Conservation (phyloP, 805 yeast species). For the Starmera quercuum region DNA sequence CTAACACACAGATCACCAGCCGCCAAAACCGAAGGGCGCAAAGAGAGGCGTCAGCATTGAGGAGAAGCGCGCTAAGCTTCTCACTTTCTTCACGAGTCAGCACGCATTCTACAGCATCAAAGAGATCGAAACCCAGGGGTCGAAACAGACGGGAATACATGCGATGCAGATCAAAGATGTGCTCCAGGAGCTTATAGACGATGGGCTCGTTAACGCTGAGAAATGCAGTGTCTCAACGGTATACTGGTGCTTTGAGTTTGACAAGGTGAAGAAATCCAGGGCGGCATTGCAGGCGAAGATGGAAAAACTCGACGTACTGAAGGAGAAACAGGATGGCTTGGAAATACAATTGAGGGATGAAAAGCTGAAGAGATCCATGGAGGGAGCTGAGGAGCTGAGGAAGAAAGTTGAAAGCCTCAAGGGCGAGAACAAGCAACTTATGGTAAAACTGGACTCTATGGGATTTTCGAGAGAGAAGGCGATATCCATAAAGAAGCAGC, state of each 20-base stretch:
- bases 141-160: slow-evolving; percentile 38
- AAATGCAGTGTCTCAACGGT: slow-evolving; percentile 49
- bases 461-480: slow-evolving; percentile 9
- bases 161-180: slow-evolving; percentile 48
- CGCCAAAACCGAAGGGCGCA: slow-evolving; percentile 9
- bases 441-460: slow-evolving; percentile 4
- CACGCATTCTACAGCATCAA: slow-evolving; percentile 40
- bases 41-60: slow-evolving; percentile 28
- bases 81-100: slow-evolving; percentile 30
- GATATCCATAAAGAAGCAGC: slow-evolving; percentile 4
- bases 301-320: slow-evolving; percentile 8
- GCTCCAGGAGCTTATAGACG: slow-evolving; percentile 39
- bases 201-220: slow-evolving; percentile 38
- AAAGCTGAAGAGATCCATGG: slow-evolving; percentile 1
- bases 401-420: slow-evolving; percentile 10
- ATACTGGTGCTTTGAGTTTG: slow-evolving; percentile 41
- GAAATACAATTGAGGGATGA: slow-evolving; percentile 6
- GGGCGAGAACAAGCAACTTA: slow-evolving; percentile 4
- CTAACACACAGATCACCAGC: not conserved
- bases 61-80: slow-evolving; percentile 29
- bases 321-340: slow-evolving; percentile 7
- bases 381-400: slow-evolving; percentile 1
- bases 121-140: slow-evolving; percentile 40
- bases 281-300: slow-evolving; percentile 5
- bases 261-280: slow-evolving; percentile 16